Evolutionary conservation across 148 eudicot species (phyloP).

Genomic region (Silene uniflora): DNA sequence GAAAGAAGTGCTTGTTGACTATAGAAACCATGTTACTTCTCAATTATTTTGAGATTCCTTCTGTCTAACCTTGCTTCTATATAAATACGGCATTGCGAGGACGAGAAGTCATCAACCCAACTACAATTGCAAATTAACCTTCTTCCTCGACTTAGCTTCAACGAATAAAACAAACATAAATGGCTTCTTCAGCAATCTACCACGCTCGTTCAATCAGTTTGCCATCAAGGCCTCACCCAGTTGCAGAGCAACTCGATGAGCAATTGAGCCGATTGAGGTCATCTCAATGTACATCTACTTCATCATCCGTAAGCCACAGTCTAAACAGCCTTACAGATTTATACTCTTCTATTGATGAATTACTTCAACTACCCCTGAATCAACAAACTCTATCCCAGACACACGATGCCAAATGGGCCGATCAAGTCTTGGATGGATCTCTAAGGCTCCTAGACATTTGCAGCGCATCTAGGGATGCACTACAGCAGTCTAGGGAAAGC

Average conservation of each 20-base stretch:
- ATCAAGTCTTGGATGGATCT: conserved; percentile 36
- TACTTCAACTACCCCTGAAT: conserved; percentile 29
- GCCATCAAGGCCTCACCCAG: conserved; percentile 34
- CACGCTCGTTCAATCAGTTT: conserved; percentile 39
- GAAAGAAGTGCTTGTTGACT: neutral
- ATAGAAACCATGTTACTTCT: conserved; percentile 8
- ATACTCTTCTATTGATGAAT: conserved; percentile 30
- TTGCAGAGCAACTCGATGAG: conserved; percentile 22
- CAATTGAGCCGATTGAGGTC: conserved; percentile 33
- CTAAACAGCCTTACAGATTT: conserved; percentile 34
- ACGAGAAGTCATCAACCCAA: conserved; percentile 19
- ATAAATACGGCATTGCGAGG: conserved; percentile 11
- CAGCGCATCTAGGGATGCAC: conserved; percentile 33
- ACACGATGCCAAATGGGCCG: conserved; percentile 18
- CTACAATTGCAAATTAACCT: conserved; percentile 7
- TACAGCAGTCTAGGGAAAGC: conserved; percentile 30
- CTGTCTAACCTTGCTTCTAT: conserved; percentile 22
- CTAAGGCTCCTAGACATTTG: conserved; percentile 44
- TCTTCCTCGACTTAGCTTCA: neutral
- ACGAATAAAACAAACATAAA: conserved; percentile 1
- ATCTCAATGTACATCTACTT: conserved; percentile 33
- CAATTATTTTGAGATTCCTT: conserved; percentile 16
- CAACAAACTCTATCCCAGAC: conserved; percentile 22
- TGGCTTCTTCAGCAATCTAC: conserved; percentile 30
- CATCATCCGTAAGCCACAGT: conserved; percentile 32